Conservation (phyloP, 805 yeast genomes). For the Metschnikowia continentalis region DNA sequence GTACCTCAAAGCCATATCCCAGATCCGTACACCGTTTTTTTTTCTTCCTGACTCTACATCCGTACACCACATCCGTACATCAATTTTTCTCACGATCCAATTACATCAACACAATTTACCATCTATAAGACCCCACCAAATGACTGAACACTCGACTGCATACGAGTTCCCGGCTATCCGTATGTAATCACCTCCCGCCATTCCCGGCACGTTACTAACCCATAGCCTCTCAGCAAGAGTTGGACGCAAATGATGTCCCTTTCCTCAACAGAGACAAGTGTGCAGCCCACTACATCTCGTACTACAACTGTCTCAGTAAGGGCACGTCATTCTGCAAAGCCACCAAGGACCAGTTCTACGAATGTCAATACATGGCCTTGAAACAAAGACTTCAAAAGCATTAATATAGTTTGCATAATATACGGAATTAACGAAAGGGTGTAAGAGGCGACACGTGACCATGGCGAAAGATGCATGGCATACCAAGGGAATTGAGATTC, state of each 20-base stretch:
- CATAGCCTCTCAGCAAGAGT: constrained; percentile 25
- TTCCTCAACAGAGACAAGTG: constrained; percentile 43
- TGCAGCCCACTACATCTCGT: constrained; percentile 40
- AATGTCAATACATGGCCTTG: constrained; percentile 41
- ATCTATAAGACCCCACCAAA: constrained; percentile 1
- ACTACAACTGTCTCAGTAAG: constrained; percentile 42
- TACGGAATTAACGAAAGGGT: not conserved
- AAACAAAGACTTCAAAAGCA: constrained; percentile 37
- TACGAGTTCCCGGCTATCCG: constrained; percentile 40
- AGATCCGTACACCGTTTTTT: constrained; percentile 1
- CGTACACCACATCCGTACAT: constrained; percentile 5
- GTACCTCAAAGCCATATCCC: not conserved
- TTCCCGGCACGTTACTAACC: constrained; percentile 6
- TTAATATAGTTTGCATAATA: constrained; percentile 11
- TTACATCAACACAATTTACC: not conserved
- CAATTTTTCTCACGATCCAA: constrained; percentile 5
- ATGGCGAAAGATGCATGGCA: not conserved
- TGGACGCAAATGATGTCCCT: constrained; percentile 40
- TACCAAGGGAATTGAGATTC: no score
- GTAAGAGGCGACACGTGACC: not conserved
- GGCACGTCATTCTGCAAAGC: constrained; percentile 38
- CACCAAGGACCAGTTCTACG: constrained; percentile 41
- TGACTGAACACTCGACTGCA: constrained; percentile 15
- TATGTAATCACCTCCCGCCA: constrained; percentile 21
- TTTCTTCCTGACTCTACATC: not conserved